Base-by-base conservation (phyloP, 2,329 filamentous ascomycete species). In the Trichoderma pleuroti region DNA sequence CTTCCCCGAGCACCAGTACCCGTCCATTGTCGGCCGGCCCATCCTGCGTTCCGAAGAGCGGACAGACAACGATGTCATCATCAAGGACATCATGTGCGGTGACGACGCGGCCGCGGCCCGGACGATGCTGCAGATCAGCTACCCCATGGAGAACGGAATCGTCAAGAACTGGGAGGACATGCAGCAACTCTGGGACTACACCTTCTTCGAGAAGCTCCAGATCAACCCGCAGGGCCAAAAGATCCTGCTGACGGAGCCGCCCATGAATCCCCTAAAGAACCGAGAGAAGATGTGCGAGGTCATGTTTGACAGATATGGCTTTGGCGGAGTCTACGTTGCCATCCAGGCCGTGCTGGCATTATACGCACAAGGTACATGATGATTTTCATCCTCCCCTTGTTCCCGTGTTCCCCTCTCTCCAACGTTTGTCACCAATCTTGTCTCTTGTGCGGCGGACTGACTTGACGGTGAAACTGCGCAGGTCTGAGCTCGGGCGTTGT, bases 111-210 rank as follows among this genome's bases (percentile, higher is more conserved):
- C 96, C 18, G 94, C 94, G 68, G 95, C 96, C 75, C 91, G 96
- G 78, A 97, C 93, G 73, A 97, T 98, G 94, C 90, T 99, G 72
- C 96, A 99, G 83, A 97, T 99, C 80, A 97, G 92, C 82, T 99
- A 99, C 81, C 96, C 96, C 76, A 99, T 99, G 96, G 96, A 99
- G 83, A 99, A 99, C 81, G 96, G 96, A 78, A 98, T 99, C 78
- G 94, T 99, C 76, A 98, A 98, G 88, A 94, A 94, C 80, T 99
- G 96, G 96, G 96, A 99, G 77, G 96, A 99, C 82, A 99, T 99
- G 96, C 93, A 97, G 85, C 95, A 98, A 80, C 90, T 99, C 70
- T 99, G 96, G 96, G 95, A 99, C 84, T 98, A 97, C 82, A 99
- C 96, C 28, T 99, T 99, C 82, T 91, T 89, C 82, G 95, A 99